Conservation (phyloP, 805 yeast genomes). For the Lachancea lanzarotensis region DNA sequence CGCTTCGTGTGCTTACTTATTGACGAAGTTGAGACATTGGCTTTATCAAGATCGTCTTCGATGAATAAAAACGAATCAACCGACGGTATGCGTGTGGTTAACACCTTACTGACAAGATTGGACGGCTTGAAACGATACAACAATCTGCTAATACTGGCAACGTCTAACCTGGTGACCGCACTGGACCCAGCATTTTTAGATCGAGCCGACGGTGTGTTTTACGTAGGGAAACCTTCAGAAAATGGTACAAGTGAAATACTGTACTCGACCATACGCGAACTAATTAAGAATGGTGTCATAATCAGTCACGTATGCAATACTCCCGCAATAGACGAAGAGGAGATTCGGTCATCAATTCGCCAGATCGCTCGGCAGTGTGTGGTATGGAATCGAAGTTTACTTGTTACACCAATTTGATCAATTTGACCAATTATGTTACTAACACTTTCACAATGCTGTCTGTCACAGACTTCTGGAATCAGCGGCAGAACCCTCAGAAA, state of each 20-base stretch:
- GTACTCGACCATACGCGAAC: constrained; percentile 23
- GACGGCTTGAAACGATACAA: constrained; percentile 34
- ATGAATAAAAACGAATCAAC: constrained; percentile 36
- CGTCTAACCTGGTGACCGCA: constrained; percentile 36
- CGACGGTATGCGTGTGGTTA: constrained; percentile 40
- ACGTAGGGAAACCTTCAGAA: constrained; percentile 32
- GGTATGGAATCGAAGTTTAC: constrained; percentile 18
- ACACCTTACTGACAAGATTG: constrained; percentile 37
- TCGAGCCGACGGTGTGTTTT: constrained; percentile 36
- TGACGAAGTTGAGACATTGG: constrained; percentile 43
- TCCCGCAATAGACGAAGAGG: constrained; percentile 2
- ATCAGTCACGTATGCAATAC: constrained; percentile 1
- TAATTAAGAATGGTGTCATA: constrained; percentile 17
- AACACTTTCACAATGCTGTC: neutral
- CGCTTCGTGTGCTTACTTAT: constrained; percentile 34
- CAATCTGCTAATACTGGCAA: constrained; percentile 36
- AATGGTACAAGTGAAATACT: constrained; percentile 30
- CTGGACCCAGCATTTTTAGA: constrained; percentile 42
- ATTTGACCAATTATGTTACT: neutral
- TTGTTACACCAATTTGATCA: neutral
- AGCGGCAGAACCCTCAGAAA: constrained; percentile 31
- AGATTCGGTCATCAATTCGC: constrained; percentile 11
- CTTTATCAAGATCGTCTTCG: constrained; percentile 35
- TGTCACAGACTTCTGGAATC: constrained; percentile 14
- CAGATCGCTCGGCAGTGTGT: constrained; percentile 19